Percentiles rank a stretch among this genome's conserved stretches.
Evolutionary conservation across 2,329 filamentous ascomycete genomes (phyloP).

Genomic region (Chaetomium sp.): DNA sequence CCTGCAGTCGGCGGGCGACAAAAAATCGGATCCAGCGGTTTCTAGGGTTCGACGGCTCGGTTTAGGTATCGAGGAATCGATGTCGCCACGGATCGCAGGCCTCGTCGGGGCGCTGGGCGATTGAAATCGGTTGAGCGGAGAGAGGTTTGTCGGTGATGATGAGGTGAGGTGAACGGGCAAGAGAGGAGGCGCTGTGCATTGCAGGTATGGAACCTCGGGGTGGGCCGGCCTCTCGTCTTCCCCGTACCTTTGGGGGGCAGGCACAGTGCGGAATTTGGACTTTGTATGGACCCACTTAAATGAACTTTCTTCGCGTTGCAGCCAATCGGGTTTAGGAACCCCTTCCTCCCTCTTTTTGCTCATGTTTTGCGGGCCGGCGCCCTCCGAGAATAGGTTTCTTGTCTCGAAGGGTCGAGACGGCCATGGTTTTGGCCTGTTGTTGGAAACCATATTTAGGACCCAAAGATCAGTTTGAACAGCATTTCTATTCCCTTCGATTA

Average conservation of each 20-base stretch:
- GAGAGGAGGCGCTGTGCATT: slow-evolving; percentile 18
- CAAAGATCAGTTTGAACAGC: too few species aligned
- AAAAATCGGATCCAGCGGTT: slow-evolving; percentile 13
- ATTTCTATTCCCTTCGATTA: too few species aligned
- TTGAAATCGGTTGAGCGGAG: slow-evolving; percentile 17
- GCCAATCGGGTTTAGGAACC: slow-evolving; percentile 15
- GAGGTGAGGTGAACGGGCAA: slow-evolving; percentile 15
- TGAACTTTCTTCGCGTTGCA: slow-evolving; percentile 1
- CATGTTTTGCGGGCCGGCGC: not conserved
- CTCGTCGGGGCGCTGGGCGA: slow-evolving; percentile 22
- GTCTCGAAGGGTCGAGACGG: too few species aligned
- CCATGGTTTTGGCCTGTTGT: too few species aligned
- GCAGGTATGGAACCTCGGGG: not conserved
- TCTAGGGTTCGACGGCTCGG: not conserved
- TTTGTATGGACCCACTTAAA: not conserved
- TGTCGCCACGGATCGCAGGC: slow-evolving; percentile 17
- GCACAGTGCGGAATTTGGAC: slow-evolving; percentile 14
- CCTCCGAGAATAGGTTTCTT: not conserved
- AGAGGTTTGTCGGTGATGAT: slow-evolving; percentile 21
- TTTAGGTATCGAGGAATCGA: slow-evolving; percentile 10
- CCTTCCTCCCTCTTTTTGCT: not conserved
- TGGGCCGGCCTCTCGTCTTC: not conserved
- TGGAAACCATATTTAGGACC: too few species aligned
- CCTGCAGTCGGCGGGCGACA: slow-evolving; percentile 17
- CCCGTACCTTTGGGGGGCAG: not conserved